Evolutionary conservation across 2,329 filamentous ascomycete species (phyloP).

Genomic region (Talaromyces sp.): DNA sequence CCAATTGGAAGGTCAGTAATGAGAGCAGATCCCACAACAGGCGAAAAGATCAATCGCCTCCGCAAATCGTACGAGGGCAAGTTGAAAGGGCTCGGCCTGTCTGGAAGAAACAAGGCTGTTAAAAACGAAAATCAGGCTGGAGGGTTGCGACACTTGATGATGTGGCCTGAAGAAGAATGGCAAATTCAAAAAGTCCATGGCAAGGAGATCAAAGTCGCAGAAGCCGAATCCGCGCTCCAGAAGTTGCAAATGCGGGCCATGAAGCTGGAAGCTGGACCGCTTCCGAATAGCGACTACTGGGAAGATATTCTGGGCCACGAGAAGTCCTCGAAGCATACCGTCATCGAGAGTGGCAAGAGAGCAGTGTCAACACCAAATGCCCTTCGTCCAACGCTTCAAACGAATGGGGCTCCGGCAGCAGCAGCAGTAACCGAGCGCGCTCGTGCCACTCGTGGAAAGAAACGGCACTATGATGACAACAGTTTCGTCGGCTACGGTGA

Average conservation of each 20-base stretch:
- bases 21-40: slow-evolving; percentile 58
- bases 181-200: slow-evolving; percentile 48
- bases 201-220: slow-evolving; percentile 45
- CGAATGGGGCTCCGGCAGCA: slow-evolving; percentile 27
- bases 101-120: slow-evolving; percentile 48
- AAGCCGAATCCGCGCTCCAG: slow-evolving; percentile 42
- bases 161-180: slow-evolving; percentile 52
- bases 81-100: slow-evolving; percentile 45
- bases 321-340: slow-evolving; percentile 38
- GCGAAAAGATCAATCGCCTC: slow-evolving; percentile 63
- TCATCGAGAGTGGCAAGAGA: slow-evolving; percentile 34
- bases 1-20: slow-evolving; percentile 57
- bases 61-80: slow-evolving; percentile 55
- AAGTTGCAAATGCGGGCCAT: slow-evolving; percentile 44
- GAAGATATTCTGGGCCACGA: slow-evolving; percentile 50
- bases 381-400: slow-evolving; percentile 27
- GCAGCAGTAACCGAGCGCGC: slow-evolving; percentile 33
- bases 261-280: slow-evolving; percentile 46
- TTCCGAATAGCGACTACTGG: slow-evolving; percentile 49
- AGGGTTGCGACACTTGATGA: slow-evolving; percentile 41
- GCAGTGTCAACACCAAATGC: slow-evolving; percentile 24
- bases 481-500: slow-evolving; percentile 53
- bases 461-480: slow-evolving; percentile 51
- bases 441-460: slow-evolving; percentile 46
- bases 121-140: slow-evolving; percentile 43